Conservation (phyloP, 768 basidiomycete species). For the Termitomyces sp. region DNA sequence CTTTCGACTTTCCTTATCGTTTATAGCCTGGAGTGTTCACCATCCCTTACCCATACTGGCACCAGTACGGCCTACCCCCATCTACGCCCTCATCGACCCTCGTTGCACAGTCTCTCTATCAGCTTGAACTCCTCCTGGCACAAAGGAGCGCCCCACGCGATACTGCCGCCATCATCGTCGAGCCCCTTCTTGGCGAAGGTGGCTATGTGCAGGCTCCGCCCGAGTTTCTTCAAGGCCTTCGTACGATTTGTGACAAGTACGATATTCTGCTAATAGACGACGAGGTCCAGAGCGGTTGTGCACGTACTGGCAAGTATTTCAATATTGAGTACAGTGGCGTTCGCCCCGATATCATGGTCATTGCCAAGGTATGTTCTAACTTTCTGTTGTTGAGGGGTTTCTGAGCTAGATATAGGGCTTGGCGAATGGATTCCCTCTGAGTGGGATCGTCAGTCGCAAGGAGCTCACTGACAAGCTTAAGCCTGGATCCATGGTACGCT, state of each 20-base stretch:
- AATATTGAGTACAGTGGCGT: conserved; percentile 83
- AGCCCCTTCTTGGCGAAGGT: conserved; percentile 93
- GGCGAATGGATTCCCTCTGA: conserved; percentile 92
- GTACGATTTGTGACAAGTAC: conserved; percentile 84
- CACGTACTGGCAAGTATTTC: conserved; percentile 80
- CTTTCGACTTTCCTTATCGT: background rate
- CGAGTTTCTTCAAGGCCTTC: conserved; percentile 74
- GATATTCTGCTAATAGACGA: conserved; percentile 82
- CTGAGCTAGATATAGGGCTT: conserved; percentile 50
- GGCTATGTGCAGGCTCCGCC: conserved; percentile 89
- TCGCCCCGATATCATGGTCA: conserved; percentile 81
- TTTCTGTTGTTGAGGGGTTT: background rate
- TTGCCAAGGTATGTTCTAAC: conserved; percentile 66
- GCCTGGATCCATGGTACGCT: conserved; percentile 74
- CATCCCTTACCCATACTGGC: conserved; percentile 91
- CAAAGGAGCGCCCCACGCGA: conserved; percentile 84
- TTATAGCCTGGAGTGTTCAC: conserved; percentile 77
- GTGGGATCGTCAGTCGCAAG: conserved; percentile 76
- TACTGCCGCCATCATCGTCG: conserved; percentile 91
- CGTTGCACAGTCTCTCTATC: conserved; percentile 64
- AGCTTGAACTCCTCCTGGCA: conserved; percentile 68
- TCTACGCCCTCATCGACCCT: conserved; percentile 55
- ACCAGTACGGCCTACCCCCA: conserved; percentile 63
- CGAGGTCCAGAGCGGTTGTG: conserved; percentile 90
- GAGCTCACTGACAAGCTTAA: conserved; percentile 76